Evolutionary conservation across 257 asterid genomes (phyloP), one percentile per base, ranked within the genome.

Genomic region (Leptodermis oblonga): DNA sequence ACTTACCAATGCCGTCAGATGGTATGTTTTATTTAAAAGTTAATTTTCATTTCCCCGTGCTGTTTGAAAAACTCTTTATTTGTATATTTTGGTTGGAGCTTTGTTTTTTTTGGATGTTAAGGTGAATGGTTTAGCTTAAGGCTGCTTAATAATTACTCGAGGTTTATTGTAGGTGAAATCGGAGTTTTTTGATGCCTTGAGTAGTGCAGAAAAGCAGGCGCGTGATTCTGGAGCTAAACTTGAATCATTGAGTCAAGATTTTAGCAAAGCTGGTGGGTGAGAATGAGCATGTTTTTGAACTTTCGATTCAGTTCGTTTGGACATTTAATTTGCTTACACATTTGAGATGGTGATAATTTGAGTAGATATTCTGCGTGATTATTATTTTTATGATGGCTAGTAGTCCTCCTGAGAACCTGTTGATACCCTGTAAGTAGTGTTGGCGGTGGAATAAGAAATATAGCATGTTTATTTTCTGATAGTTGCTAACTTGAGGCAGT

Each of bases 1-100:
- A 89, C 99, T 60, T 94, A 91, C 70, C 99, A 94, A 76, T 94
- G 99, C 76, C 97, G 97, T 39, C 99, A 94, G 83, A 91, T 91
- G 98, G 99, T 91, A 17, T 69, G 67, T 9, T 36, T 76, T 22
- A 22, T 39, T 7, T 67, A n/a, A 63, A 20, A 1, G 20, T n/a
- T n/a, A n/a, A 4, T 46, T 46, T 46, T 46, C 5, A 46, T 46
- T 48, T 48, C 22, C 1, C 60, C 8, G 17, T 36, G 9, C 45
- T 20, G 46, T 34, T 18, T 8, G 36, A 17, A 11, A 34, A 9
- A 17, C 43, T 34, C 33, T 59, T 59, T 4, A 6, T 34, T 20
- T 34, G 66, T 36, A 4, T 17, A 23, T 48, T 17, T 48, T 48
- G 3, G 52, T 13, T 12, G 54, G 54, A 48, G 20, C 0, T 3